Evolutionary conservation across 441 rosid genomes (phyloP).

Genomic region (Syzygium syzygioides): DNA sequence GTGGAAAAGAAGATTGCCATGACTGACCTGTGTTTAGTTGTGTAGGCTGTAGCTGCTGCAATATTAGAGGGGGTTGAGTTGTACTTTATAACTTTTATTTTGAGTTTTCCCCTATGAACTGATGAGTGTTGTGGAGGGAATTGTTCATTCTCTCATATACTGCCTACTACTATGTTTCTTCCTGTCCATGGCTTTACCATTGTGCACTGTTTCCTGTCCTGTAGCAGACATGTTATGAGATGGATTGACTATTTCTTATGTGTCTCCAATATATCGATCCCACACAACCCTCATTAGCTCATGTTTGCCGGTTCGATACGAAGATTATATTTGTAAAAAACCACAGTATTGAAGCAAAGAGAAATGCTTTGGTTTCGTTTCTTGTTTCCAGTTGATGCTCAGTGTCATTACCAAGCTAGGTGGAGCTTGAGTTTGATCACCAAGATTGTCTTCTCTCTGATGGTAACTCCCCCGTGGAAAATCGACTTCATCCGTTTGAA

Average conservation of each 20-base stretch:
- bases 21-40: neutral
- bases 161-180: constrained; percentile 1
- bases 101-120: neutral
- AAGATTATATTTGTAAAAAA: neutral
- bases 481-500: neutral
- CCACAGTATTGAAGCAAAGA: neutral
- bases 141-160: constrained; percentile 31
- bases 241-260: neutral
- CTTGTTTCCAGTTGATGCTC: neutral
- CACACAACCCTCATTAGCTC: neutral
- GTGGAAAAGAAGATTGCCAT: neutral
- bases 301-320: neutral
- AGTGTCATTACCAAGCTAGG: neutral
- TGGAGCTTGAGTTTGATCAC: neutral
- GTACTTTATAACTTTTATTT: neutral
- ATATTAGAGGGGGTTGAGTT: constrained; percentile 2
- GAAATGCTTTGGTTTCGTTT: neutral
- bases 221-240: neutral
- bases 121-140: constrained; percentile 24
- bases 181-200: constrained; percentile 5
- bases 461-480: neutral
- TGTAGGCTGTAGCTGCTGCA: constrained; percentile 15
- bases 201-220: neutral
- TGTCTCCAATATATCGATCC: neutral
- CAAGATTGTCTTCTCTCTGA: neutral